phyloP scores from a whole-genome alignment of 306 rosid species.

The Boehmeria nivea region DNA sequence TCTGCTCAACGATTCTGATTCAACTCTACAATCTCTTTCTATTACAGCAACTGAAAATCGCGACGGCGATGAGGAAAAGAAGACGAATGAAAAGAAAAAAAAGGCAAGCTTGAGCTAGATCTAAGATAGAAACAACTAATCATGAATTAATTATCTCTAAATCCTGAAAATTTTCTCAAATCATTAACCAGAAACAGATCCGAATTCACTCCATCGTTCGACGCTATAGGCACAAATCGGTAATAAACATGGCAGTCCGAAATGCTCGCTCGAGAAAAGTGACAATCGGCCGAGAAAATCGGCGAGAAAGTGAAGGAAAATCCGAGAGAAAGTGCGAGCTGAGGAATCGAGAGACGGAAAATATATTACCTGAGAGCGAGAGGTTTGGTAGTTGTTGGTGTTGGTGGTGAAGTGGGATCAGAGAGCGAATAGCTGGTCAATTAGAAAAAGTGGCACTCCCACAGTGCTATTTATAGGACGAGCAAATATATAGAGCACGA shows the following conservation, averaged over 20 bases:
- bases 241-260: too few species aligned
- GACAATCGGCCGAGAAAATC: too few species aligned
- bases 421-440: not conserved
- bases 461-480: not conserved
- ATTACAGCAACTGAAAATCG: too few species aligned
- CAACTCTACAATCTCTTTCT: too few species aligned
- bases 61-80: too few species aligned
- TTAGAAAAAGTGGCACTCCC: not conserved
- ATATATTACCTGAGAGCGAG: not conserved
- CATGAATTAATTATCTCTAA: not conserved
- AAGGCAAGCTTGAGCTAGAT: too few species aligned
- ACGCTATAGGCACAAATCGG: too few species aligned
- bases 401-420: too few species aligned
- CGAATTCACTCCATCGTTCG: not conserved
- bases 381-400: not conserved
- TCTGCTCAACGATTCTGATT: too few species aligned
- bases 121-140: not conserved
- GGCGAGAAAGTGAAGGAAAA: conserved; percentile 10
- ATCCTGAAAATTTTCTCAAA: not conserved
- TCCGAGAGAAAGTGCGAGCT: conserved; percentile 1
- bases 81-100: too few species aligned
- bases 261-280: too few species aligned
- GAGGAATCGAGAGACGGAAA: too few species aligned
- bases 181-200: not conserved
- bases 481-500: not conserved